Conservation (phyloP, 2,329 filamentous ascomycete species). For the Fusarium caatingaense region DNA sequence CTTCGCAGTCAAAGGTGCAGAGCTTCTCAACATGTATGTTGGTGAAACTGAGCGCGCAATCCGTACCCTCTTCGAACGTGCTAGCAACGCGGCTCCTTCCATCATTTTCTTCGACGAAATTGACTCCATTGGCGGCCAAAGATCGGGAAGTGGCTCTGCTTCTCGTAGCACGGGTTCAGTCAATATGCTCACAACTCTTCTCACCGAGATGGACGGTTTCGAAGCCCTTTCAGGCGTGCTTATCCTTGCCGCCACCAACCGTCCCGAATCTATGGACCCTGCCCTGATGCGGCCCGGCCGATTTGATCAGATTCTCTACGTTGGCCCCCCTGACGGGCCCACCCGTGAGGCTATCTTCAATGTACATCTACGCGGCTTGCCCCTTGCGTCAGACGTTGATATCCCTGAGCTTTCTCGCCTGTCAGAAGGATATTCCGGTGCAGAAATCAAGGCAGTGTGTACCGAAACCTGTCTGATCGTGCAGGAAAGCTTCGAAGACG, state of each 20-base stretch:
- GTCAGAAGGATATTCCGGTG: conserved; percentile 85
- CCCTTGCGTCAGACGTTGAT: conserved; percentile 72
- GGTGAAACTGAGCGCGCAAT: conserved; percentile 91
- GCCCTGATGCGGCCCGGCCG: conserved; percentile 87
- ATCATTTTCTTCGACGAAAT: conserved; percentile 99
- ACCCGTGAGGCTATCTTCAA: conserved; percentile 82
- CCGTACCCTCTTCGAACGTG: conserved; percentile 86
- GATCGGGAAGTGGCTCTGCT: conserved; percentile 57
- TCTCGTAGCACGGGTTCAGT: conserved; percentile 63
- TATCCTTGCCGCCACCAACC: conserved; percentile 91
- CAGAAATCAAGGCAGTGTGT: conserved; percentile 75
- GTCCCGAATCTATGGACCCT: conserved; percentile 85
- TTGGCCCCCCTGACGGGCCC: conserved; percentile 79
- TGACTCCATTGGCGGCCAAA: conserved; percentile 78
- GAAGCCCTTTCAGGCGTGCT: conserved; percentile 85
- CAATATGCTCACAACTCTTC: conserved; percentile 87
- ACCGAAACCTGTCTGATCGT: conserved; percentile 58
- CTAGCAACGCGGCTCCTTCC: conserved; percentile 84
- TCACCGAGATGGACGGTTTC: conserved; percentile 97
- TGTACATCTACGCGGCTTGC: conserved; percentile 72
- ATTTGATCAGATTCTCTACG: conserved; percentile 87
- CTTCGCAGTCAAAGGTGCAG: conserved; percentile 91
- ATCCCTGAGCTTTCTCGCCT: conserved; percentile 69
- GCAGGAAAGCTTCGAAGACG: conserved; percentile 51
- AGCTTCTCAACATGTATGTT: conserved; percentile 96